phyloP scores from a whole-genome alignment of 2,329 filamentous ascomycete genomes.

The Amylocarpus encephaloides region DNA sequence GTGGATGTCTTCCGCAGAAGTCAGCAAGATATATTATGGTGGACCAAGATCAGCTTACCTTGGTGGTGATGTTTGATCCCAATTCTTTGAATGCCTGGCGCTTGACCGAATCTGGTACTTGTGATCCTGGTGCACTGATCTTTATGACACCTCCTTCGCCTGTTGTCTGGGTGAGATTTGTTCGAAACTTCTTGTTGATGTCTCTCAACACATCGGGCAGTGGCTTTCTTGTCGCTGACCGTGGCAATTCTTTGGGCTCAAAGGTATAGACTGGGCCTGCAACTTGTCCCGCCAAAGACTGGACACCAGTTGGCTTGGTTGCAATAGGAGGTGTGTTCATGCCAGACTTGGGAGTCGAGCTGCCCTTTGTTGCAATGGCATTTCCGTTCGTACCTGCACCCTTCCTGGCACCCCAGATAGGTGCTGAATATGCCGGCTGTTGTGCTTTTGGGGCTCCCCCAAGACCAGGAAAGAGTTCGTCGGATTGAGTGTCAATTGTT shows the following conservation, averaged over 20 bases:
- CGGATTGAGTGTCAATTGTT: constrained; percentile 73
- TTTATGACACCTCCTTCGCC: constrained; percentile 66
- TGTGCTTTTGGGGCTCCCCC: constrained; percentile 60
- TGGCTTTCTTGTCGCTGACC: constrained; percentile 74
- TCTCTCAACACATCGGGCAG: constrained; percentile 81
- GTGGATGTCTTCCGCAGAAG: constrained; percentile 48
- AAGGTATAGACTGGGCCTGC: constrained; percentile 9
- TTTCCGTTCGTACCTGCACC: constrained; percentile 47
- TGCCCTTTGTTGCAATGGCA: constrained; percentile 41
- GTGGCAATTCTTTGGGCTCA: constrained; percentile 62
- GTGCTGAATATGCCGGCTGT: constrained; percentile 52
- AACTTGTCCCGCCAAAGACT: constrained; percentile 70
- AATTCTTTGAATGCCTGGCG: constrained; percentile 86
- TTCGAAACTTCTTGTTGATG: constrained; percentile 86
- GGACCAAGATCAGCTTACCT: constrained; percentile 43
- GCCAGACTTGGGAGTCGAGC: constrained; percentile 54
- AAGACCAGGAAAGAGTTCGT: constrained; percentile 90
- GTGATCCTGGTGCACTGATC: constrained; percentile 80
- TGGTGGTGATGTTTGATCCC: constrained; percentile 78
- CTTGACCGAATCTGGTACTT: constrained; percentile 58
- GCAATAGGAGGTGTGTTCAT: constrained; percentile 35
- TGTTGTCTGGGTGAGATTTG: constrained; percentile 70
- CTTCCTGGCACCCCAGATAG: constrained; percentile 73
- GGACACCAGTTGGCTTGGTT: constrained; percentile 33
- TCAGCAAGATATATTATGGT: constrained; percentile 8